phyloP scores from a whole-genome alignment of 2,329 filamentous ascomycete genomes.

The Penicillium psychrosexuale region DNA sequence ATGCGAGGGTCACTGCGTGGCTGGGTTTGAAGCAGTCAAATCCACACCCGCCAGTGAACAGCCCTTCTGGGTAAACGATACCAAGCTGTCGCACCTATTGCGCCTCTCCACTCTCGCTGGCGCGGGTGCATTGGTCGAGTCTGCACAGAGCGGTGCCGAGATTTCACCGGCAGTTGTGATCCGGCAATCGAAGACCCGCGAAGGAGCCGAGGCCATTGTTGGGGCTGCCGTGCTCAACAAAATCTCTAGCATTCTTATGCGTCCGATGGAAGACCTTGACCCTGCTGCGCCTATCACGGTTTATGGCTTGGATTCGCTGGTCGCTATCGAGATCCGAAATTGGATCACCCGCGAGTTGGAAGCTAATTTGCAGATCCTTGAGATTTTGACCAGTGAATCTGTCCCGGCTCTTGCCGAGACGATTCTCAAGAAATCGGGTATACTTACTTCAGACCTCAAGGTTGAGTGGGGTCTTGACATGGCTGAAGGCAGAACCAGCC shows the following conservation, averaged over 20 bases:
- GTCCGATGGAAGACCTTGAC: constrained; percentile 21
- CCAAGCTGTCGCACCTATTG: constrained; percentile 20
- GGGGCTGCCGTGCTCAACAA: constrained; percentile 15
- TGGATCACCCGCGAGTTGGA: constrained; percentile 27
- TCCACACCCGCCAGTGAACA: constrained; percentile 15
- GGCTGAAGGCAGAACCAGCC: constrained; percentile 1
- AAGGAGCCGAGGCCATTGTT: constrained; percentile 8
- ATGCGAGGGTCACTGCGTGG: constrained; percentile 22
- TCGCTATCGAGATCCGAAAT: constrained; percentile 32
- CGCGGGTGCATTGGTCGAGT: constrained; percentile 4
- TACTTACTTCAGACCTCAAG: constrained; percentile 16
- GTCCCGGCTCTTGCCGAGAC: constrained; percentile 19
- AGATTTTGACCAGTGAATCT: constrained; percentile 26
- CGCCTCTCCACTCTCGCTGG: constrained; percentile 21
- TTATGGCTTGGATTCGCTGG: constrained; percentile 31
- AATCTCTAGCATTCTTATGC: constrained; percentile 23
- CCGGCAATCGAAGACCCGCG: constrained; percentile 11
- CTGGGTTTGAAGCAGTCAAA: constrained; percentile 22
- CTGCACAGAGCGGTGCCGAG: constrained; percentile 4
- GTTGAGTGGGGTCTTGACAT: constrained; percentile 16
- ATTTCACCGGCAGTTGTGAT: constrained; percentile 18
- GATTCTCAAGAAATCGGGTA: constrained; percentile 25
- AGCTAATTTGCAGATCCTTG: constrained; percentile 25
- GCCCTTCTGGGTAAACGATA: constrained; percentile 22
- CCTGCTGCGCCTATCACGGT: constrained; percentile 15